Base-by-base conservation (phyloP, 345 rosid genomes). In the Isatis tinctoria region DNA sequence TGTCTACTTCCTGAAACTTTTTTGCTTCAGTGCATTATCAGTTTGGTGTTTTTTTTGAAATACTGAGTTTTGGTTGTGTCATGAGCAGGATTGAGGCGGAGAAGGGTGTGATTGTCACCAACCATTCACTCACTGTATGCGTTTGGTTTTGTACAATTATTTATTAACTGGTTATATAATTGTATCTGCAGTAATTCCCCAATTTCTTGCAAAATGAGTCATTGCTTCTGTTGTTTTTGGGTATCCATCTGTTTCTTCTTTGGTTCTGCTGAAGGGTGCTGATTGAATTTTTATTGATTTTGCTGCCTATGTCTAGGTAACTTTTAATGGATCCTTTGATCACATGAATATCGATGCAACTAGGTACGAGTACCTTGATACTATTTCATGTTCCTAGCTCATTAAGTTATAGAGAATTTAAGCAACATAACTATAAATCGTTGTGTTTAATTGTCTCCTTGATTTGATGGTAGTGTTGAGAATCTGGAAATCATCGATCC, bases 321-420 rank as follows among this genome's bases (percentile, higher is more conserved):
- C 96, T 59, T 94, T 94, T 73, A 94, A 91, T 84, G 98, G 98
- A 75, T 91, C 98, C 63, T 94, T 88, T 84, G 93, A 90, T 79
- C 98, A 94, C 85, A 87, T 94, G 97, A 91, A 83, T 74, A 86
- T 94, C 48, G 98, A 94, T 80, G 89, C 97, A 48, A 90, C 97
- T 27, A 94, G 98, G 98, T 94, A 86, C 6, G 30, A 58, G 63
- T 65, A 39, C 65, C 24, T 28, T 30, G 14, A 22, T 69, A 59
- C 44, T 59, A 47, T 62, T 61, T 60, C 60, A 18, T 64, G 12
- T 49, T 69, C 51, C 8, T 56, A 6, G 72, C 47, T 67, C 59
- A 37, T 37, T 65, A 17, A 20, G 48, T 7, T 65, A 14, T 13
- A 65, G 37, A 47, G 62, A 47, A 57, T 1, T 9, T 39, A 12